Conservation (phyloP, 495 filamentous ascomycete genomes). For the Xylaria nigripes region DNA sequence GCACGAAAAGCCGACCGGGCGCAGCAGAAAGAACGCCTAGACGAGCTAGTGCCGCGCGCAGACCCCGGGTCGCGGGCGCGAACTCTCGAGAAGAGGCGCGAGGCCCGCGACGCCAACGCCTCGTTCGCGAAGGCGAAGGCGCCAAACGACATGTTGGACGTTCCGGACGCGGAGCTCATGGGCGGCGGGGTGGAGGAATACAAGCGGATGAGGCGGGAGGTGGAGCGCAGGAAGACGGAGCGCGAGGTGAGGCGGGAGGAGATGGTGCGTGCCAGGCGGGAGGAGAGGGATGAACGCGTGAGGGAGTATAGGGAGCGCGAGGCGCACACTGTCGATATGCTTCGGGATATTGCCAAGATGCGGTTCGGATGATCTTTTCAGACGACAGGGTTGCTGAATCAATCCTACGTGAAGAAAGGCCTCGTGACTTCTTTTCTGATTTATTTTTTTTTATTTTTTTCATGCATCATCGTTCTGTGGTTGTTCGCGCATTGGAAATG, state of each 20-base stretch:
- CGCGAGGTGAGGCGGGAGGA: conserved; percentile 59
- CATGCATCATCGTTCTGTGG: too few species aligned
- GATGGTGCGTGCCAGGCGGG: conserved; percentile 47
- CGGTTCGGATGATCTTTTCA: conserved; percentile 41
- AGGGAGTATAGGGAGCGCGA: conserved; percentile 50
- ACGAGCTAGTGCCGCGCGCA: conserved; percentile 76
- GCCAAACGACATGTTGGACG: conserved; percentile 33
- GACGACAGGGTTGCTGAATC: too few species aligned
- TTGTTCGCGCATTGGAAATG: too few species aligned
- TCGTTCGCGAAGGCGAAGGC: conserved; percentile 49
- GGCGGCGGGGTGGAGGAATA: conserved; percentile 53
- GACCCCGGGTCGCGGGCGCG: conserved; percentile 80
- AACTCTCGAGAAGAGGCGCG: conserved; percentile 70
- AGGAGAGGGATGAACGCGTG: conserved; percentile 57
- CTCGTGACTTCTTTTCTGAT: too few species aligned
- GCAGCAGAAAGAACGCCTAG: conserved; percentile 53
- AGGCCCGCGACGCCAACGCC: conserved; percentile 48
- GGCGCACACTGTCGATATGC: conserved; percentile 57
- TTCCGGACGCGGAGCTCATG: conserved; percentile 53
- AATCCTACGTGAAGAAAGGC: too few species aligned
- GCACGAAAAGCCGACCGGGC: conserved; percentile 55
- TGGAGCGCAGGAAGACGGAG: conserved; percentile 56
- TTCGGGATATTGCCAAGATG: conserved; percentile 52
- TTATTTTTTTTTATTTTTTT: too few species aligned
- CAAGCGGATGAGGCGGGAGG: conserved; percentile 44